These are phyloP conservation scores for Yarrowia sp. DNA, from an alignment of 805 yeast species.

Conservation along the genomic window DNA sequence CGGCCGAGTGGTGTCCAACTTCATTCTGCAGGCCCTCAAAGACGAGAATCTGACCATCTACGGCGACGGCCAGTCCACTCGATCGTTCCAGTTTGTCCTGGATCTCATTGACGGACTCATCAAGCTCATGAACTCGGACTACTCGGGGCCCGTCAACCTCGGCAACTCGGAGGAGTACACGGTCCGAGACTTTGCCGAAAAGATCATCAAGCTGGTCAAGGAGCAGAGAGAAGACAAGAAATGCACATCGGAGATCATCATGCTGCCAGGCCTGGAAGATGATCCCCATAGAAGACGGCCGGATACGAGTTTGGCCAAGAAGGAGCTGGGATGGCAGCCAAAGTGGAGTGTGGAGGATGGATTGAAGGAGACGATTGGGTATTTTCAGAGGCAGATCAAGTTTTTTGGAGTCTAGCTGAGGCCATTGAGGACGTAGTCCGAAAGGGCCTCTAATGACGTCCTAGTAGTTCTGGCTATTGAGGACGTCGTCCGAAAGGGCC, in stretches of 20 bases:
- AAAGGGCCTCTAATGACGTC: too few relatives aligned
- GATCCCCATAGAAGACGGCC: slow-evolving; percentile 46
- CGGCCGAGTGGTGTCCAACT: slow-evolving; percentile 47
- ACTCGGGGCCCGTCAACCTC: slow-evolving; percentile 45
- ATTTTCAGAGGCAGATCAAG: slow-evolving; percentile 43
- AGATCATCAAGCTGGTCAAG: slow-evolving; percentile 43
- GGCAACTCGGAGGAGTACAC: slow-evolving; percentile 47
- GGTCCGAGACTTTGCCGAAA: slow-evolving; percentile 44
- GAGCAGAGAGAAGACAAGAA: slow-evolving; percentile 38
- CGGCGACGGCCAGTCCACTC: slow-evolving; percentile 45
- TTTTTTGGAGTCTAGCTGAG: slow-evolving; percentile 7
- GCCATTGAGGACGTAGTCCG: too few relatives aligned
- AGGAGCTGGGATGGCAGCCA: slow-evolving; percentile 45
- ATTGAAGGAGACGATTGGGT: slow-evolving; percentile 44
- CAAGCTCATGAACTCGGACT: slow-evolving; percentile 46
- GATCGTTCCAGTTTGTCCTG: slow-evolving; percentile 46
- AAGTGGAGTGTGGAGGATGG: slow-evolving; percentile 45
- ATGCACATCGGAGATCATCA: slow-evolving; percentile 42
- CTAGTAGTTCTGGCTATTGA: too few relatives aligned
- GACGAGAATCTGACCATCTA: slow-evolving; percentile 45
- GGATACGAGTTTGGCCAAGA: slow-evolving; percentile 44
- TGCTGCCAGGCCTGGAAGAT: slow-evolving; percentile 44
- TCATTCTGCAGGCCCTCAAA: slow-evolving; percentile 46
- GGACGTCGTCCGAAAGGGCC: too few relatives aligned
- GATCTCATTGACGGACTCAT: slow-evolving; percentile 47